phyloP scores from a whole-genome alignment of 176 grass and related monocot species.

The Bolboschoenus planiculmis region DNA sequence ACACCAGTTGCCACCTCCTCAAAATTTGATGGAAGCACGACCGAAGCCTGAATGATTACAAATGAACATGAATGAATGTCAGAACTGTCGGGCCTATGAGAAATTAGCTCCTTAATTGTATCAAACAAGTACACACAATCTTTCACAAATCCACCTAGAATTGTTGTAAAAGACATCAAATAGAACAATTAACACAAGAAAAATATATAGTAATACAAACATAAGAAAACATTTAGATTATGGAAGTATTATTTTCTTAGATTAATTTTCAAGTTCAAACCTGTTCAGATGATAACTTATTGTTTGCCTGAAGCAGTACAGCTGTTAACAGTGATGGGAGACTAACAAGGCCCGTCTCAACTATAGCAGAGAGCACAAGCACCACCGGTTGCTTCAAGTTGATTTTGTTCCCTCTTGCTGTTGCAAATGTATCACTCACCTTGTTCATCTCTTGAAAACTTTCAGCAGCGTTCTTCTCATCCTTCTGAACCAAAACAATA shows the following conservation, averaged over 20 bases:
- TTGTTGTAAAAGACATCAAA: slow-evolving; percentile 7
- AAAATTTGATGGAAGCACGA: slow-evolving; percentile 98
- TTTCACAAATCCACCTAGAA: not conserved
- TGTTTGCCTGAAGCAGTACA: slow-evolving; percentile 95
- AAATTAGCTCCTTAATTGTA: not conserved
- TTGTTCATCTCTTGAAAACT: slow-evolving; percentile 41
- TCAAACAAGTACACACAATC: not conserved
- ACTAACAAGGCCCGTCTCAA: slow-evolving; percentile 91
- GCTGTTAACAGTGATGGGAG: slow-evolving; percentile 90
- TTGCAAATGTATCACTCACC: slow-evolving; percentile 24
- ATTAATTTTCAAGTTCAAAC: slow-evolving; percentile 26
- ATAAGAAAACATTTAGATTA: not conserved
- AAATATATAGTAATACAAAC: not conserved
- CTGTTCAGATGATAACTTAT: slow-evolving; percentile 87
- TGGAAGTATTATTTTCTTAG: not conserved
- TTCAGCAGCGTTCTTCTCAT: slow-evolving; percentile 39
- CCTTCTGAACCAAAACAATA: slow-evolving; percentile 29
- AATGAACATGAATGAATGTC: slow-evolving; percentile 3
- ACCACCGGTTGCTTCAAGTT: slow-evolving; percentile 66
- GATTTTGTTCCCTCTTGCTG: slow-evolving; percentile 39
- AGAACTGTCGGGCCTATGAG: not conserved
- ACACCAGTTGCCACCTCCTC: slow-evolving; percentile 97
- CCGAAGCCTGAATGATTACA: slow-evolving; percentile 46
- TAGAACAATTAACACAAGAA: not conserved
- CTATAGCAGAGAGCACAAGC: slow-evolving; percentile 87